A percentile compares a stretch with the other conserved stretches of the same genome.
Conservation (phyloP, 2,329 filamentous ascomycete species). For the Penicillium oxalicum region DNA sequence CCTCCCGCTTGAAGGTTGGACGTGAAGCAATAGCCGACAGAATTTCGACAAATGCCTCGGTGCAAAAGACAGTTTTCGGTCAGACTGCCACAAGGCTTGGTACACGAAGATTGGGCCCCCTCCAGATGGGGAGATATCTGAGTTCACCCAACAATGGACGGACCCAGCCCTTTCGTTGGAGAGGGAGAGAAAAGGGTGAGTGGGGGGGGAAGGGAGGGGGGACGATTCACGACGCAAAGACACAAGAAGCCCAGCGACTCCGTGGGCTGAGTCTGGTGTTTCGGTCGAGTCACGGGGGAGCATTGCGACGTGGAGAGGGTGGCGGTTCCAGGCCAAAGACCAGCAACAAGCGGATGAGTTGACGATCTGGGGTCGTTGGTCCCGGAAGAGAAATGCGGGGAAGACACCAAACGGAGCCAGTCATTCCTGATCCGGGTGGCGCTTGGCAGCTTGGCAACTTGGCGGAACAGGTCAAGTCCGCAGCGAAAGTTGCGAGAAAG, state of each 20-base stretch:
- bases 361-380: slow-evolving; percentile 3
- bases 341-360: background rate
- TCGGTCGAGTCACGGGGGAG: background rate
- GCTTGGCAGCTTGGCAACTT: slow-evolving; percentile 2
- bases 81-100: background rate
- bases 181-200: too few relatives aligned
- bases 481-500: background rate
- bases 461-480: background rate
- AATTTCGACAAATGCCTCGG: slow-evolving; percentile 9
- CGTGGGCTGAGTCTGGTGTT: too few relatives aligned
- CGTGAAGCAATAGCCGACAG: slow-evolving; percentile 9
- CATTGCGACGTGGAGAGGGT: background rate
- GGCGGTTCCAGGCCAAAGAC: background rate
- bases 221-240: too few relatives aligned
- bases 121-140: too few relatives aligned
- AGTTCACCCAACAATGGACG: background rate
- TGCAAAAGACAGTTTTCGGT: background rate
- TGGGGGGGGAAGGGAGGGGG: too few relatives aligned
- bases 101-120: background rate
- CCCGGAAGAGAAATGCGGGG: slow-evolving; percentile 4
- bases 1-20: background rate
- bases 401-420: background rate
- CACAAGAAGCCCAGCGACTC: too few relatives aligned
- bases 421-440: too few relatives aligned
- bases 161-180: too few relatives aligned